phyloP scores from a whole-genome alignment of 768 basidiomycete genomes.

The Tremella fuciformis region DNA sequence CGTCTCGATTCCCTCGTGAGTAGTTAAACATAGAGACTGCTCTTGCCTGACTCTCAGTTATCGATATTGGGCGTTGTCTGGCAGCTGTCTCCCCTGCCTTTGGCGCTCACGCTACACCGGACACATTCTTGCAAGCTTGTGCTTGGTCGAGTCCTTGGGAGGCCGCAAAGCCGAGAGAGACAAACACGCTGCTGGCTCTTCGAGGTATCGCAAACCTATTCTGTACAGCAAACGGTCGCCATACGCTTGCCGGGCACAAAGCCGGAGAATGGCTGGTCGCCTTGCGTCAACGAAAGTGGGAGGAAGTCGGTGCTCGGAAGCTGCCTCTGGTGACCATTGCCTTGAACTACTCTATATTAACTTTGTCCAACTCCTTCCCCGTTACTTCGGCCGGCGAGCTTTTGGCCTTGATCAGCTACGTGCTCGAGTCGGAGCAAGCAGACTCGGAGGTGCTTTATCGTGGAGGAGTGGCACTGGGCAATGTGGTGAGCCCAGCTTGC shows the following conservation, averaged over 20 bases:
- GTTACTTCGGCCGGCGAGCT: slow-evolving; percentile 17
- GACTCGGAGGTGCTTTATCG: slow-evolving; percentile 47
- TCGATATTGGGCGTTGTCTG: slow-evolving; percentile 79
- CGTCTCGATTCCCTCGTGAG: slow-evolving; percentile 49
- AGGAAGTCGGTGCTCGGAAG: slow-evolving; percentile 67
- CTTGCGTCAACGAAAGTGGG: slow-evolving; percentile 58
- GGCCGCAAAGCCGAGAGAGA: slow-evolving; percentile 70
- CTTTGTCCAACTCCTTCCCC: slow-evolving; percentile 30
- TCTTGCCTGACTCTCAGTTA: slow-evolving; percentile 57
- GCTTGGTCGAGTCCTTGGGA: slow-evolving; percentile 64
- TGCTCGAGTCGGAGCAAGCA: slow-evolving; percentile 43
- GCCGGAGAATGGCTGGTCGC: slow-evolving; percentile 49
- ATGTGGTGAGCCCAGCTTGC: slow-evolving; percentile 32
- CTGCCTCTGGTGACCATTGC: slow-evolving; percentile 75
- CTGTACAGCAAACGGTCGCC: slow-evolving; percentile 53
- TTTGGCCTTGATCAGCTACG: slow-evolving; percentile 38
- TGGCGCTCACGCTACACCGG: slow-evolving; percentile 59
- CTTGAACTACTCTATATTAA: slow-evolving; percentile 62
- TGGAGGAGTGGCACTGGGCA: slow-evolving; percentile 46
- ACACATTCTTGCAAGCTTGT: slow-evolving; percentile 64
- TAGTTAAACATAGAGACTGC: slow-evolving; percentile 4
- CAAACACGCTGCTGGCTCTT: slow-evolving; percentile 75
- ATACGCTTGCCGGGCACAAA: slow-evolving; percentile 10
- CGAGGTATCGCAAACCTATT: slow-evolving; percentile 77
- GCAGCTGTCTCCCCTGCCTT: slow-evolving; percentile 63